phyloP scores from a whole-genome alignment of 352 stramenopile species.

The Thalassiosira exigua region DNA sequence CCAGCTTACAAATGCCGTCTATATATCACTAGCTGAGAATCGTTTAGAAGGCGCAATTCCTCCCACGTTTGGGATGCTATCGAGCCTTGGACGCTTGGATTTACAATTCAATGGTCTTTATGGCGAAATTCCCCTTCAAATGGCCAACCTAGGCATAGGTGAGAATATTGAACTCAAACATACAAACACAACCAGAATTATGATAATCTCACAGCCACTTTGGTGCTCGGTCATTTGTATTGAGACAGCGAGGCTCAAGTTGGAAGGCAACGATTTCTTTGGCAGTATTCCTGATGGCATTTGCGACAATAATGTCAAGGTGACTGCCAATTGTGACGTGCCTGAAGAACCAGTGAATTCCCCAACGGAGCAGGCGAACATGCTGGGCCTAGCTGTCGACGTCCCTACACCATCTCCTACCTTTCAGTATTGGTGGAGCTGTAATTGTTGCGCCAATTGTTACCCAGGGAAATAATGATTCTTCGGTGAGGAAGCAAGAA shows the following conservation, averaged over 20 bases:
- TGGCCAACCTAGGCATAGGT: constrained; percentile 29
- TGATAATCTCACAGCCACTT: background rate
- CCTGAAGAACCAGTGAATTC: constrained; percentile 6
- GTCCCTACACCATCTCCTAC: constrained; percentile 24
- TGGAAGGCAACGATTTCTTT: constrained; percentile 53
- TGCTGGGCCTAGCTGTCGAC: too few species aligned
- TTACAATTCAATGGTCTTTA: constrained; percentile 51
- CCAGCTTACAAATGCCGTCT: constrained; percentile 29
- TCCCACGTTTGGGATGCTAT: constrained; percentile 33
- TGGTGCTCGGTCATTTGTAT: background rate
- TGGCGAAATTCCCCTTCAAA: constrained; percentile 36
- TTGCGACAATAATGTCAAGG: constrained; percentile 38
- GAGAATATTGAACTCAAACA: too few species aligned
- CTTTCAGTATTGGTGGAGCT: constrained; percentile 43
- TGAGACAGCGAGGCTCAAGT: constrained; percentile 33
- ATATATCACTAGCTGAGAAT: constrained; percentile 50
- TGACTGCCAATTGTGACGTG: constrained; percentile 41
- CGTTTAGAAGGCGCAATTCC: constrained; percentile 40
- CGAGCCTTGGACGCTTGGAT: constrained; percentile 41
- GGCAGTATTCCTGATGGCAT: constrained; percentile 43
- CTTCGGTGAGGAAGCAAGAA: background rate
- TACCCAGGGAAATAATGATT: constrained; percentile 6
- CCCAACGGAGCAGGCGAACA: too few species aligned
- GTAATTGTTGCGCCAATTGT: constrained; percentile 50
- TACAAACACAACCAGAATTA: too few species aligned